Evolutionary conservation across 164 flowering plant species (phyloP).

Genomic region (Platanus orientalis): DNA sequence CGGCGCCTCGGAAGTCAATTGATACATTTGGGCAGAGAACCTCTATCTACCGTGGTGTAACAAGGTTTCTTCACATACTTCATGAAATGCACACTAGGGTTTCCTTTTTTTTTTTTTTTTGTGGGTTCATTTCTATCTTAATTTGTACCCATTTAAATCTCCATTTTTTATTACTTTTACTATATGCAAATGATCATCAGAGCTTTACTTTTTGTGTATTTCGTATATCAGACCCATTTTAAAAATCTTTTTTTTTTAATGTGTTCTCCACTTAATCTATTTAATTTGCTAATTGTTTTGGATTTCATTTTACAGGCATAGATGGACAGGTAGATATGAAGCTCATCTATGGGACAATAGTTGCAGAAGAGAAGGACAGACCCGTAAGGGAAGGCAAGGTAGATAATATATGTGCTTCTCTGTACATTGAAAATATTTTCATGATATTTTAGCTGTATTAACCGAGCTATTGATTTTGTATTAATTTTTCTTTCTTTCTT

Average conservation of each 20-base stretch:
- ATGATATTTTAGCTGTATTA: background rate
- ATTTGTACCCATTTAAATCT: background rate
- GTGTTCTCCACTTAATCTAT: too few relatives aligned
- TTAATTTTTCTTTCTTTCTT: slow-evolving; percentile 7
- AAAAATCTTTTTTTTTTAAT: too few relatives aligned
- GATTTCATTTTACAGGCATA: slow-evolving; percentile 49
- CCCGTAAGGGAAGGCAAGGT: slow-evolving; percentile 97
- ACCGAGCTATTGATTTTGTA: background rate
- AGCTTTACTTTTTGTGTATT: background rate
- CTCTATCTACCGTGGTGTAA: slow-evolving; percentile 94
- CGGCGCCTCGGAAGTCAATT: slow-evolving; percentile 64
- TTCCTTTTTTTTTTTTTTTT: background rate
- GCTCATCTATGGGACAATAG: slow-evolving; percentile 99
- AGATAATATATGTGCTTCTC: slow-evolving; percentile 1
- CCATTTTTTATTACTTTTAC: background rate
- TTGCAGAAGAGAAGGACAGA: slow-evolving; percentile 95
- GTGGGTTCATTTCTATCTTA: background rate
- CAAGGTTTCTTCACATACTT: slow-evolving; percentile 41
- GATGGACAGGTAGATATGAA: slow-evolving; percentile 98
- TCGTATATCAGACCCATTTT: too few relatives aligned
- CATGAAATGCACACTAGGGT: background rate
- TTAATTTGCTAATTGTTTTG: background rate
- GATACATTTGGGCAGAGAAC: slow-evolving; percentile 95
- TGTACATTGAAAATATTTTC: background rate
- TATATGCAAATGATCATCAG: background rate